Base-by-base conservation (phyloP, 169 alveolate genomes). In the Toxoplasma gondii region DNA sequence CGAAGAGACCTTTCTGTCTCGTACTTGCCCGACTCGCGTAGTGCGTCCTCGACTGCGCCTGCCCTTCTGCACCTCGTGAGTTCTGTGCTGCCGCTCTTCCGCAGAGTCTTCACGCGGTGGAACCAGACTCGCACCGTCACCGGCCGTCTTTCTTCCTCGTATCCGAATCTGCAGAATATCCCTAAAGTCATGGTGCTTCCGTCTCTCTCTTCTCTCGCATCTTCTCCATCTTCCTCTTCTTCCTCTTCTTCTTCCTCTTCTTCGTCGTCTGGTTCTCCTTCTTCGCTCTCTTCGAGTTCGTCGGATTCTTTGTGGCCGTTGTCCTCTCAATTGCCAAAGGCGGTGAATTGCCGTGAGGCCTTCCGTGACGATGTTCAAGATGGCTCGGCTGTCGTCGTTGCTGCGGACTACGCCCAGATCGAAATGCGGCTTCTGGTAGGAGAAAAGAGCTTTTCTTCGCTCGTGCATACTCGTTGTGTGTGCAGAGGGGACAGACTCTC, bases 121-220 rank as follows among this genome's bases (percentile, higher is more conserved):
- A 96, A 96, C 93, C 98, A 96, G 74, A 92, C 97, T 44, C 95
- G 96, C 44, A 95, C 98, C 2, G 96, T 96, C 49, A 96, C 98
- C 1, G 98, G 98, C 12, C 90, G 98, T 27, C 88, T 96, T 34
- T 96, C 98, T 0, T 93, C 96, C 67, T 96, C 95, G 39, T 93
- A 94, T 58, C 97, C 95, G 31, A 96, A 96, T 67, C 58, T 96
- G 87, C 98, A 96, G 84, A 96, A 96, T 29, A 95, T 96, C 29
- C 98, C 96, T 9, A 49, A 38, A 36, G 92, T 45, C 16, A 88
- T 31, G 34, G 49, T 49, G 34, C 34, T 93, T 16, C 45, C 82
- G 49, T 41, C 86, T 78, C 45, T n/a, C 39, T 38, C 86, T n/a
- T 38, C 49, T 31, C 49, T 78, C 39, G 29, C n/a, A 17, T 36